A percentile compares a stretch with the other conserved stretches of the same genome.
phyloP scores from a whole-genome alignment of 176 grass and related monocot species.

The Oryza rufipogon region DNA sequence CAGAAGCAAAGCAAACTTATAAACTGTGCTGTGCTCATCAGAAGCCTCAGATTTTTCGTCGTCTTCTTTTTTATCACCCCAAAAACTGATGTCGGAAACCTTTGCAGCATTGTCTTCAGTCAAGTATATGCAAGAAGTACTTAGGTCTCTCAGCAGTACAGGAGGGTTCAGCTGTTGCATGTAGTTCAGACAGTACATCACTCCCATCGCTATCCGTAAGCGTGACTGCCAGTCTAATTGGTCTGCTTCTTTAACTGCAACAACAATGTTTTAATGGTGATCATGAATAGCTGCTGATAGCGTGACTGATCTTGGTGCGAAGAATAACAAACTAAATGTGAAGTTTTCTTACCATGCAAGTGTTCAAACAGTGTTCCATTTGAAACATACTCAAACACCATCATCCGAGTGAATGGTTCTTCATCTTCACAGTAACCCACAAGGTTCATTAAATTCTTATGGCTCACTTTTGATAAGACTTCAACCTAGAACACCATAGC shows the following conservation, averaged over 20 bases:
- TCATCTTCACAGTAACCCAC: conserved; percentile 91
- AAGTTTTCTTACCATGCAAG: conserved; percentile 70
- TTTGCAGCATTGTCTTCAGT: conserved; percentile 89
- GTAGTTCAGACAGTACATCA: conserved; percentile 71
- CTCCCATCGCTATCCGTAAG: conserved; percentile 71
- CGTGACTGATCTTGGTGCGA: conserved; percentile 6
- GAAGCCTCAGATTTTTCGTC: conserved; percentile 29
- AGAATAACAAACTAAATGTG: conserved; percentile 25
- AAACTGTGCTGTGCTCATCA: conserved; percentile 53
- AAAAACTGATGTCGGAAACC: conserved; percentile 56
- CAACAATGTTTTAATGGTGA: neutral
- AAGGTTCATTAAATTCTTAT: conserved; percentile 94
- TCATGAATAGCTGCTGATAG: conserved; percentile 28
- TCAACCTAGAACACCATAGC: conserved; percentile 53
- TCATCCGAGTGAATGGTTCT: conserved; percentile 79
- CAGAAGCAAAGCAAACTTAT: conserved; percentile 82
- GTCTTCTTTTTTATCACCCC: conserved; percentile 38
- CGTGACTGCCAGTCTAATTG: conserved; percentile 75
- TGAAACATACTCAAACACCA: conserved; percentile 93
- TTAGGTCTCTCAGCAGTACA: conserved; percentile 53
- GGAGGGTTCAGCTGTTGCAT: conserved; percentile 61
- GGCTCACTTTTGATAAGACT: conserved; percentile 59
- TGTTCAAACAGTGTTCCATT: conserved; percentile 90
- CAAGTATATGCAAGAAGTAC: conserved; percentile 74
- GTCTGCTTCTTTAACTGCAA: conserved; percentile 93